These are phyloP conservation scores for Aeminium ludgeri DNA, from an alignment of 495 filamentous ascomycete genomes.

Conservation along the genomic window DNA sequence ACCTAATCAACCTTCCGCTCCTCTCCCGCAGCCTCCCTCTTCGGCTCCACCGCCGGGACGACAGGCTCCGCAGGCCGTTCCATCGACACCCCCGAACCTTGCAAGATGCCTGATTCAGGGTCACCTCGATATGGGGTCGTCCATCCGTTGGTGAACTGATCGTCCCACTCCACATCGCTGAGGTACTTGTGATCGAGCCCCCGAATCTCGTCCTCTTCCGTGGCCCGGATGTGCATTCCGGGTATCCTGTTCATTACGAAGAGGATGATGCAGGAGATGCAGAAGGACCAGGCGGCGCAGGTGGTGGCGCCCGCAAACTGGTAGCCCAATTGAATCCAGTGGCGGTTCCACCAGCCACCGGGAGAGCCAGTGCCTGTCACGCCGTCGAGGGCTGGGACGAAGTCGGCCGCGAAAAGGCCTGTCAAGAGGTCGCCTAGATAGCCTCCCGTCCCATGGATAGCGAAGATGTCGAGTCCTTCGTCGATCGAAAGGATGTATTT, in stretches of 20 bases:
- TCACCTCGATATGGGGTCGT: background rate
- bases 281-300: constrained; percentile 15
- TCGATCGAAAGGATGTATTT: constrained; percentile 17
- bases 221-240: constrained; percentile 14
- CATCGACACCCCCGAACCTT: too few species aligned
- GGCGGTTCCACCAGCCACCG: constrained; percentile 15
- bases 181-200: constrained; percentile 19
- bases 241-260: constrained; percentile 20
- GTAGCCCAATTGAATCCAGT: constrained; percentile 19
- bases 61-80: background rate
- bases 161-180: constrained; percentile 7
- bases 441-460: constrained; percentile 18
- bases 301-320: constrained; percentile 17
- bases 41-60: too few species aligned
- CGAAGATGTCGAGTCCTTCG: constrained; percentile 20
- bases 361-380: constrained; percentile 1
- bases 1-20: background rate
- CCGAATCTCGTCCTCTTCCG: constrained; percentile 19
- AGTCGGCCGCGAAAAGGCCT: constrained; percentile 15
- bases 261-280: constrained; percentile 10
- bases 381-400: constrained; percentile 16
- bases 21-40: background rate
- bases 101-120: too few species aligned
- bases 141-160: background rate
- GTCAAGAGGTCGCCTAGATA: constrained; percentile 16